Base-by-base conservation (phyloP, 768 basidiomycete genomes). In the Hydnomerulius pinastri region DNA sequence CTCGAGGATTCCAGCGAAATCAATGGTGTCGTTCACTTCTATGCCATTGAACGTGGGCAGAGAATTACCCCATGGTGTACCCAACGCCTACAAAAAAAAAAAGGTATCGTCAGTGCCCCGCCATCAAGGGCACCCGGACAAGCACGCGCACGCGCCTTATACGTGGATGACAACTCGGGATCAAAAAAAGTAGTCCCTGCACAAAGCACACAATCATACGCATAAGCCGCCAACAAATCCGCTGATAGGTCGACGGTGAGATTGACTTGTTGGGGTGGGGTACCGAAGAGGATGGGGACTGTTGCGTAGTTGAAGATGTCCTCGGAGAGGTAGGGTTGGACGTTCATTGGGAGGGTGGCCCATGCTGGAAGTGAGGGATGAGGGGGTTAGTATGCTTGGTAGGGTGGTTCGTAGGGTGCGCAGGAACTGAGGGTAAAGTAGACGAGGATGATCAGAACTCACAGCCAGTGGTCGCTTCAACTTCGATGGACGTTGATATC, bases 291-390 rank as follows among this genome's bases (percentile, higher is more conserved):
- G 9, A 42, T 47, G 17, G 61, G 53, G 5, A 57, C 57, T 7
- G 57, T 64, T 10, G 46, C 39, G 21, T 64, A 54, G 27, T 43
- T 25, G 39, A 43, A 50, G 23, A 0, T 3, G 11, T n/a, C 17
- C 7, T 66, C 57, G 18, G 41, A 8, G 12, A 66, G 59, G 43
- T 40, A 48, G 9, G 53, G 33, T 25, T 17, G 39, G 12, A 65
- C 63, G 13, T 29, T 56, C 61, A 66, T 61, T 17, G 55, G 65
- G 8, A 66, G 50, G 10, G 46, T 43, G 5, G 52, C 61, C 65
- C 65, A 66, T 37, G 66, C 65, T 66, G 43, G 21, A 38, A 20
- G n/a, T n/a, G n/a, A n/a, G n/a, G n/a, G n/a, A n/a, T n/a, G n/a
- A n/a, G n/a, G n/a, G n/a, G n/a, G n/a, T 12, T 8, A n/a, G 21